phyloP scores from a whole-genome alignment of 2,329 filamentous ascomycete genomes.

The Fusarium aywerte region DNA sequence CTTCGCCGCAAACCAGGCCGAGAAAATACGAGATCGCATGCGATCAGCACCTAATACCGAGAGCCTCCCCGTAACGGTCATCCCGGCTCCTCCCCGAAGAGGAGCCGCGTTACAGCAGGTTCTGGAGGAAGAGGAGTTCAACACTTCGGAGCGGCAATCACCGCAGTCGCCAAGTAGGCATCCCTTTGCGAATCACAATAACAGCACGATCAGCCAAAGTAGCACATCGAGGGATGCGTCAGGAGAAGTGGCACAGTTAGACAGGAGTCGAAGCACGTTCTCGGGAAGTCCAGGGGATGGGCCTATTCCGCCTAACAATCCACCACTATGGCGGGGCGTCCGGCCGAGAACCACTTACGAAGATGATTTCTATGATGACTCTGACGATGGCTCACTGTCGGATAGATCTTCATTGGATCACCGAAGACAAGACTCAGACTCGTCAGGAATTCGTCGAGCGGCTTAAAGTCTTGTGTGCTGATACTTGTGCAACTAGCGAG shows the following conservation, averaged over 20 bases:
- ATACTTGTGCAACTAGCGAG: slow-evolving; percentile 48
- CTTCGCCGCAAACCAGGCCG: slow-evolving; percentile 70
- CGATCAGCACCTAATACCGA: slow-evolving; percentile 65
- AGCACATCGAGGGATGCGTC: slow-evolving; percentile 43
- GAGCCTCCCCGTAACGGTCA: slow-evolving; percentile 67
- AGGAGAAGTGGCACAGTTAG: slow-evolving; percentile 34
- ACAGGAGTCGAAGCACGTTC: slow-evolving; percentile 41
- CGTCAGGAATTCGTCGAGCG: slow-evolving; percentile 35
- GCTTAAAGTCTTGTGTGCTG: slow-evolving; percentile 25
- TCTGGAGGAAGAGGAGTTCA: slow-evolving; percentile 62
- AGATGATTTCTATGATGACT: slow-evolving; percentile 47
- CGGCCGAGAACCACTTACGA: slow-evolving; percentile 49
- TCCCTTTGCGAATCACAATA: slow-evolving; percentile 28
- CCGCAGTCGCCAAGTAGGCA: slow-evolving; percentile 18
- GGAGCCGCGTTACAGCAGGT: slow-evolving; percentile 67
- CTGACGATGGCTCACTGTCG: slow-evolving; percentile 47
- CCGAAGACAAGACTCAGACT: slow-evolving; percentile 43
- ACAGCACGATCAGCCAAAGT: slow-evolving; percentile 37
- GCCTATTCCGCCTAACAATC: slow-evolving; percentile 49
- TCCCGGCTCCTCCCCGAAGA: slow-evolving; percentile 69
- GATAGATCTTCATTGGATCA: slow-evolving; percentile 47
- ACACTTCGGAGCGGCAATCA: slow-evolving; percentile 31
- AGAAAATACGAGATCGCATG: slow-evolving; percentile 67
- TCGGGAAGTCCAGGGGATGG: slow-evolving; percentile 42
- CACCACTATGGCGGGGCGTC: slow-evolving; percentile 59